These are phyloP conservation scores for Xylariomycetidae sp. DNA, from an alignment of 2,329 filamentous ascomycete genomes.

Conservation along the genomic window DNA sequence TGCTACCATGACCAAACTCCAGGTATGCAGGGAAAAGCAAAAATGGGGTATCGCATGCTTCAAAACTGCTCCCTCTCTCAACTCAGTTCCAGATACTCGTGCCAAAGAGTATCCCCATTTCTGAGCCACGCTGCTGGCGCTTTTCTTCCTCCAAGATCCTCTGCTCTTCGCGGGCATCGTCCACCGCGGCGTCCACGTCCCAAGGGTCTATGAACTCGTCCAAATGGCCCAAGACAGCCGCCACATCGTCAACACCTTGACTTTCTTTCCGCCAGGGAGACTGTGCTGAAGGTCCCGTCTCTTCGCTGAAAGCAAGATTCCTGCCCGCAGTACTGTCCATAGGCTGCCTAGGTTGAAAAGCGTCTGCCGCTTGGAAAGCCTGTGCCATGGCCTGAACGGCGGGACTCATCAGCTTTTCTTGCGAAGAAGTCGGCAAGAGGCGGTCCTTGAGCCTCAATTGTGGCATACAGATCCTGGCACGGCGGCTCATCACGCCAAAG, in stretches of 20 bases:
- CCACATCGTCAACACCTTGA: constrained; percentile 38
- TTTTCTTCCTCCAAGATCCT: neutral
- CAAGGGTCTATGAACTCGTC: constrained; percentile 38
- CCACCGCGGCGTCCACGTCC: constrained; percentile 31
- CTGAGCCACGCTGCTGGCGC: neutral
- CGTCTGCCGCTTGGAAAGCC: constrained; percentile 42
- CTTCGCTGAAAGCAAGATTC: constrained; percentile 2
- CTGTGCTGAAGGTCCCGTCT: constrained; percentile 12
- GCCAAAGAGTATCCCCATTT: too few species aligned
- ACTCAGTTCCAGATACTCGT: neutral
- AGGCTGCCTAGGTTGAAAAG: constrained; percentile 2
- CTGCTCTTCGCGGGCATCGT: constrained; percentile 16
- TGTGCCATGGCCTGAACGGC: constrained; percentile 41
- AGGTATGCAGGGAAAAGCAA: too few species aligned
- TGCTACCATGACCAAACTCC: too few species aligned
- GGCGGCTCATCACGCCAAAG: constrained; percentile 38
- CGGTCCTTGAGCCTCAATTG: constrained; percentile 10
- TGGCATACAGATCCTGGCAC: constrained; percentile 12
- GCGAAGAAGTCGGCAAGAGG: constrained; percentile 37
- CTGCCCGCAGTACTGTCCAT: constrained; percentile 1
- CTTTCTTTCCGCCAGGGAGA: constrained; percentile 24
- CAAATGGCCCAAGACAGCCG: constrained; percentile 39
- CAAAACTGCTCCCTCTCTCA: neutral
- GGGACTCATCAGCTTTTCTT: constrained; percentile 34
- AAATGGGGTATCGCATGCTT: neutral